Conservation (phyloP, 1,139 yeast species). For the Pichia sp. region DNA sequence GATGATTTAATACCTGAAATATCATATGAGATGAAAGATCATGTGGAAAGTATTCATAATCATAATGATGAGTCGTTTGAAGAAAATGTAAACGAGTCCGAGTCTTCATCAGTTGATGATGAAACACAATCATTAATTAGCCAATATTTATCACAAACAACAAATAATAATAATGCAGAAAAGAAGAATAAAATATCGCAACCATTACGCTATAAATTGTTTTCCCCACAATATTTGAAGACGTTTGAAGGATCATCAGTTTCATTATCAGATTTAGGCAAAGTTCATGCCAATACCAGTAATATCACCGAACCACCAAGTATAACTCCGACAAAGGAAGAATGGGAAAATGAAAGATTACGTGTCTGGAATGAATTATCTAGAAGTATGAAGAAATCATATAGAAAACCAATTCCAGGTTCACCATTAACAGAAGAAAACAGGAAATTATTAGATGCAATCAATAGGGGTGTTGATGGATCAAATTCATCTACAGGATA, state of each 20-base stretch:
- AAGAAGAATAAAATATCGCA: conserved; percentile 14
- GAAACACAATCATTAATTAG: conserved; percentile 10
- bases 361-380: conserved; percentile 62
- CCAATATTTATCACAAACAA: conserved; percentile 9
- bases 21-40: not conserved
- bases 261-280: conserved; percentile 19
- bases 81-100: not conserved
- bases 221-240: conserved; percentile 23
- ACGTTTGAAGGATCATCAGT: conserved; percentile 17
- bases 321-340: conserved; percentile 48
- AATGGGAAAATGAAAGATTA: conserved; percentile 58
- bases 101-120: conserved; percentile 4
- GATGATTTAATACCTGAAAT: conserved; percentile 23
- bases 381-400: conserved; percentile 52
- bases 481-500: conserved; percentile 51
- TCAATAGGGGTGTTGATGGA: conserved; percentile 81
- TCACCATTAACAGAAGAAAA: conserved; percentile 51
- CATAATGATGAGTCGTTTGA: not conserved
- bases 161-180: not conserved
- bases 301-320: not conserved
- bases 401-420: conserved; percentile 69
- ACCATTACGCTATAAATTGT: conserved; percentile 22
- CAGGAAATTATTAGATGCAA: conserved; percentile 56
- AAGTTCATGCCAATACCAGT: not conserved
- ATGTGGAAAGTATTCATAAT: not conserved